Base-by-base conservation (phyloP, 2,329 filamentous ascomycete genomes). In the Xylaria sp. region DNA sequence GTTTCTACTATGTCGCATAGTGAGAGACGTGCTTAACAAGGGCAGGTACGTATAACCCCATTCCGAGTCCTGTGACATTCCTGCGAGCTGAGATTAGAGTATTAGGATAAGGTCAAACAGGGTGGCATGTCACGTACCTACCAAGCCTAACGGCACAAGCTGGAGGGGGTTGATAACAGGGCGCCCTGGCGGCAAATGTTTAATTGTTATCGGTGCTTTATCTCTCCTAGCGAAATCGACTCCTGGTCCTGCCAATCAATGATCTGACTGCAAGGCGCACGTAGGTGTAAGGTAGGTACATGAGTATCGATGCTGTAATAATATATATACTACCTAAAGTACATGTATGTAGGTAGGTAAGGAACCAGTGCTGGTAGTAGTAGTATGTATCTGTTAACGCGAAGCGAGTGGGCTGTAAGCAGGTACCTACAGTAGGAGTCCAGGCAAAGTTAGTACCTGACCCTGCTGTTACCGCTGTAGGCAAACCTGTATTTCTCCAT, bases 171-270 rank as follows among this genome's bases (percentile, higher is more conserved):
- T 28, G 3, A 4, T 28, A 28, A 54, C 4, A 23, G n/a, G 46
- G 46, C 9, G 8, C 32, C 23, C 10, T 13, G 48, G 23, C 12
- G 41, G 41, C 15, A 7, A 46, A 51, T 10, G 25, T 51, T 28
- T 25, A 58, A 12, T 7, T 46, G 15, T 54, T 63, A 58, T 59
- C 52, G 20, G 41, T 20, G 34, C 58, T 46, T 3, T 48, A 48
- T 66, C 57, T 66, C 48, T 34, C 8, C 62, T 58, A 62, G 62
- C 51, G 56, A 65, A 44, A 51, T 50, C 32, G 13, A 20, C 20
- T 20, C 7, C 23, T 9, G 32, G 15, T 28, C 39, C 41, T 37
- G 32, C 28, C 39, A 68, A 68, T 64, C 55, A 60, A 37, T 48
- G 25, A 57, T 48, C 39, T 20, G 28, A 48, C 61, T 58, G 58